phyloP scores from a whole-genome alignment of 169 alveolate species.

The Eimeria falciformis region DNA sequence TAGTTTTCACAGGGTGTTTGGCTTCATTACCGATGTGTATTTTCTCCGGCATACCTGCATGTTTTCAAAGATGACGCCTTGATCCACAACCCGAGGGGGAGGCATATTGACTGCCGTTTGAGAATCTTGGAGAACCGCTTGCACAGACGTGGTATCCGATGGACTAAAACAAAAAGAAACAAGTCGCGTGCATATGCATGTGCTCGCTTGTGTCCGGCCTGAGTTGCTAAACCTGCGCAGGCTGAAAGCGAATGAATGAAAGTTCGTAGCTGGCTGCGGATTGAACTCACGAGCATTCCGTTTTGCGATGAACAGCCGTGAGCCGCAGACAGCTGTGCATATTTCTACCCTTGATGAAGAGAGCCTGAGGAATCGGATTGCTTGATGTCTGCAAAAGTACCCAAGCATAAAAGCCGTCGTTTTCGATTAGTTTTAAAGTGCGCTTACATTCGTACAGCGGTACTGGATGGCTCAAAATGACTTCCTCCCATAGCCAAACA shows the following conservation, averaged over 20 bases:
- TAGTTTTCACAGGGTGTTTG: not conserved
- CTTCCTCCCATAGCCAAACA: too few species aligned
- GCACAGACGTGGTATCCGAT: constrained; percentile 16
- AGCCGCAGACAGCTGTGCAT: constrained; percentile 69
- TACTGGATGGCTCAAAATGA: too few species aligned
- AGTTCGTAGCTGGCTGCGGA: not conserved
- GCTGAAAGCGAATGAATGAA: too few species aligned
- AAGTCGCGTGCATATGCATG: too few species aligned
- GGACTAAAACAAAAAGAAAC: constrained; percentile 27
- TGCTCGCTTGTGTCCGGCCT: too few species aligned
- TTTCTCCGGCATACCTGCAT: constrained; percentile 40
- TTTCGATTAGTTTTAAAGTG: not conserved
- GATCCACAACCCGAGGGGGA: constrained; percentile 55
- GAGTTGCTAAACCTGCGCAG: too few species aligned
- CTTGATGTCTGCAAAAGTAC: constrained; percentile 33
- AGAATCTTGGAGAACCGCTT: constrained; percentile 44
- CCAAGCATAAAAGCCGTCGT: not conserved
- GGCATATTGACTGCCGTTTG: constrained; percentile 27
- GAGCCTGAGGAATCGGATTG: constrained; percentile 69
- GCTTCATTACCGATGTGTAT: not conserved
- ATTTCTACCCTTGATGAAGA: constrained; percentile 63
- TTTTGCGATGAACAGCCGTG: constrained; percentile 44
- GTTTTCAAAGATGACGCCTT: constrained; percentile 54
- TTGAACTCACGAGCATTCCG: constrained; percentile 54
- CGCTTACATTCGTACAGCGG: too few species aligned